These are phyloP conservation scores for Saccharomycopsis capsularis DNA, from an alignment of 805 yeast species.

Conservation along the genomic window DNA sequence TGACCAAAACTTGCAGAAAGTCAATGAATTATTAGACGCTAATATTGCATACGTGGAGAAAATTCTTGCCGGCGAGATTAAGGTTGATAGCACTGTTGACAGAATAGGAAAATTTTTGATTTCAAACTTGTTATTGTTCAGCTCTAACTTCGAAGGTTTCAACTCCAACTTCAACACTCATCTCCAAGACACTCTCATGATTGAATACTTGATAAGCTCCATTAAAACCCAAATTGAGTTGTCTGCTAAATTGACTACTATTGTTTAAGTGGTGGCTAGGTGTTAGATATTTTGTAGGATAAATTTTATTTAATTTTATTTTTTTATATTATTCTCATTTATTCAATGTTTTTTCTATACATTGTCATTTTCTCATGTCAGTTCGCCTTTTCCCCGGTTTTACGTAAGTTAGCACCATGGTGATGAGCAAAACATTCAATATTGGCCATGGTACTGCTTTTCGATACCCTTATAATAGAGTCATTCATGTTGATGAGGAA, in stretches of 20 bases:
- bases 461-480: too few species aligned
- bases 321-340: too few species aligned
- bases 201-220: slow-evolving; percentile 76
- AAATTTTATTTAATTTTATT: too few species aligned
- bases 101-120: slow-evolving; percentile 63
- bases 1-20: slow-evolving; percentile 38
- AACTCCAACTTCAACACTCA: slow-evolving; percentile 60
- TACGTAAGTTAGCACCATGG: too few species aligned
- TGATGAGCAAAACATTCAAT: too few species aligned
- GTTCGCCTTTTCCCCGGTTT: too few species aligned
- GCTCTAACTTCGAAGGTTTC: slow-evolving; percentile 41
- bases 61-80: slow-evolving; percentile 36
- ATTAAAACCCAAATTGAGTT: slow-evolving; percentile 79
- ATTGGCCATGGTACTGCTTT: too few species aligned
- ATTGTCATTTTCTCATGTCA: too few species aligned
- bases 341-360: too few species aligned
- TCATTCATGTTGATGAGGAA: too few species aligned
- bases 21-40: slow-evolving; percentile 42
- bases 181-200: slow-evolving; percentile 72
- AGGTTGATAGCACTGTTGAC: slow-evolving; percentile 47
- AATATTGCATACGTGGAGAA: slow-evolving; percentile 42
- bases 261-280: too few species aligned
- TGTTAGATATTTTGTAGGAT: too few species aligned
- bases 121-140: slow-evolving; percentile 45
- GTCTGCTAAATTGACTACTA: slow-evolving; percentile 63